Base-by-base conservation (phyloP, 768 basidiomycete species). In the Kwoniella sp. region DNA sequence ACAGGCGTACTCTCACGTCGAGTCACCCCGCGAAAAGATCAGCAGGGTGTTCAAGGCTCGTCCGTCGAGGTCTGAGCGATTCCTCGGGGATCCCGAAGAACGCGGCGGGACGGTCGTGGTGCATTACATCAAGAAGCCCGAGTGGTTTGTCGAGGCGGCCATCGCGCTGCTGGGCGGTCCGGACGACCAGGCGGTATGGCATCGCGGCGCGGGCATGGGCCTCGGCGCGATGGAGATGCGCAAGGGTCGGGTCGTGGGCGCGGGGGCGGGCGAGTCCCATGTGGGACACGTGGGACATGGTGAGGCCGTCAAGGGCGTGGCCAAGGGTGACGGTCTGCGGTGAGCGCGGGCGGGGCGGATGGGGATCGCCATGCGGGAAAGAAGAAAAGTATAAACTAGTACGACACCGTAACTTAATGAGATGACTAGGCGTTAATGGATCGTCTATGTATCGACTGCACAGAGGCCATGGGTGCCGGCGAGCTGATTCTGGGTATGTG, bases 121-220 rank as follows among this genome's bases (percentile, higher is more conserved):
- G 45, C 93, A 99, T 76, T 96, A 89, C 71, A 86, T 99, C 79
- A 99, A 96, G 83, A 86, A 89, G 73, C 84, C 88, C 59, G 86
- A 88, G 77, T 99, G 93, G 93, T 96, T 87, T 76, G 74, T 91
- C 61, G 93, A 99, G 77, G 88, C 92, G 5, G 88, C 89, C 10
- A 76, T 90, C 10, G 90, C 89, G 15, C 77, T 99, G 22, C 78
- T 96, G 25, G 88, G 87, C 2, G 48, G 38, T 15, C 34, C 46
- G 27, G 50, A 60, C 33, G 56, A 60, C 34, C 53, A 52, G 37
- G 38, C 22, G 26, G 55, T 56, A 8, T 57, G 60, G 60, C 60
- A 61, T 39, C 27, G 41, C 12, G 60, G 60, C 25, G 51, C 54
- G 2, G 46, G 48, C 6, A 53, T 28, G 7, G 61, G 56, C 15